Percentiles rank a stretch among this genome's conserved stretches.
Conservation (phyloP, 2,329 filamentous ascomycete genomes). For the Xylariaceae sp. region DNA sequence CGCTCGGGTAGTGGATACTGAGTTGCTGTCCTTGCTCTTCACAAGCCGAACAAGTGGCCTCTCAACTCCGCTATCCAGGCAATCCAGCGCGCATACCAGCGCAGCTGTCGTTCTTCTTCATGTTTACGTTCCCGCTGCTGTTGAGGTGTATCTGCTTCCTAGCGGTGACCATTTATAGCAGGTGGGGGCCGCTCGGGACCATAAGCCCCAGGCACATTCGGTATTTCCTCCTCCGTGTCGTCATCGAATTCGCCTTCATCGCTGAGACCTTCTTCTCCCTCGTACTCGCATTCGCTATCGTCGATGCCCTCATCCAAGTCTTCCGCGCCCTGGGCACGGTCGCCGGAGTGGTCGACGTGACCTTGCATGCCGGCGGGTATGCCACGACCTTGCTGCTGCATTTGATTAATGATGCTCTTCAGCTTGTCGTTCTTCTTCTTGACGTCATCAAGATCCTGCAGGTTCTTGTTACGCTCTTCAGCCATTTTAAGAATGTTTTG, state of each 20-base stretch:
- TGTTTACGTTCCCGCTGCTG: conserved; percentile 9
- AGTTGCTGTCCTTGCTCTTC: background rate
- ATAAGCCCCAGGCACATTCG: conserved; percentile 27
- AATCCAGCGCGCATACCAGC: conserved; percentile 1
- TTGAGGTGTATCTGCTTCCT: conserved; percentile 23
- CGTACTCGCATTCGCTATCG: conserved; percentile 61
- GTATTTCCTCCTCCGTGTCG: conserved; percentile 51
- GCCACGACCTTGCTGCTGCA: conserved; percentile 91
- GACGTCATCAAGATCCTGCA: conserved; percentile 74
- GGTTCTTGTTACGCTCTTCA: conserved; percentile 77
- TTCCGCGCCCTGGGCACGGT: conserved; percentile 62
- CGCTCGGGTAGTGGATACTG: background rate
- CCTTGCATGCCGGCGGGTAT: conserved; percentile 62
- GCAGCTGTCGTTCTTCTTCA: background rate
- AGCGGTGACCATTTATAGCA: conserved; percentile 32
- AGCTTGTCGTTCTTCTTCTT: conserved; percentile 87
- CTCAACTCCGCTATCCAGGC: conserved; percentile 6
- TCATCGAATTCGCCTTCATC: conserved; percentile 43
- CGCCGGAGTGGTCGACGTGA: conserved; percentile 59
- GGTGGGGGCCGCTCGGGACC: conserved; percentile 29
- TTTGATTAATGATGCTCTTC: conserved; percentile 89
- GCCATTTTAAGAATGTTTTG: conserved; percentile 97
- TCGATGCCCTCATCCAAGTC: conserved; percentile 62
- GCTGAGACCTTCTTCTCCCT: conserved; percentile 52
- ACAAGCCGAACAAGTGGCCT: conserved; percentile 1